phyloP scores from a whole-genome alignment of 2,329 filamentous ascomycete genomes.

The Rutstroemia sp. region DNA sequence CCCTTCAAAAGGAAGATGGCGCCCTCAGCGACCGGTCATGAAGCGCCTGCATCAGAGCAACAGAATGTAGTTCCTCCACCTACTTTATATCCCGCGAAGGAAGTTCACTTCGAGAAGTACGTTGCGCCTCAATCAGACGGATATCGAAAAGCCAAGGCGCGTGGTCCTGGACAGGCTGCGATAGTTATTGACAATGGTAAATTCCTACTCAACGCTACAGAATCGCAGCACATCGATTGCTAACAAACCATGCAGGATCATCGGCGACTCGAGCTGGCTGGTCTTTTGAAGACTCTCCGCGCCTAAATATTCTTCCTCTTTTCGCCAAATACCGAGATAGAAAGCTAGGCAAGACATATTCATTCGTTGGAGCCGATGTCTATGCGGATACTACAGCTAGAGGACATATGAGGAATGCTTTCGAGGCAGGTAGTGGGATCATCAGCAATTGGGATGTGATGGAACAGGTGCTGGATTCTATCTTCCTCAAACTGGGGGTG shows the following conservation, averaged over 20 bases:
- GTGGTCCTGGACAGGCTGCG: conserved; percentile 52
- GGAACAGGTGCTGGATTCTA: conserved; percentile 89
- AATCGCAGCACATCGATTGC: conserved; percentile 8
- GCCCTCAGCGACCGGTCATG: conserved; percentile 25
- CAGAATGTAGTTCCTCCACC: conserved; percentile 43
- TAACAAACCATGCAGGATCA: conserved; percentile 53
- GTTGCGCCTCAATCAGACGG: conserved; percentile 54
- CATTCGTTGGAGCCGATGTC: conserved; percentile 86
- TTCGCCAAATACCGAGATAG: conserved; percentile 94
- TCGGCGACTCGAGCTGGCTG: conserved; percentile 87
- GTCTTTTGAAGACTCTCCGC: conserved; percentile 83
- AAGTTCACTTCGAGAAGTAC: conserved; percentile 52
- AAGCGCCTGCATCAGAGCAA: conserved; percentile 33
- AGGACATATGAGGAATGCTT: conserved; percentile 83
- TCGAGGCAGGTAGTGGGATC: conserved; percentile 83
- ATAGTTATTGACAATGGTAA: conserved; percentile 98
- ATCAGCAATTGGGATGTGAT: conserved; percentile 97
- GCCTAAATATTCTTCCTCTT: conserved; percentile 75
- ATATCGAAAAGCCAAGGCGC: conserved; percentile 51
- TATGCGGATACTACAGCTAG: conserved; percentile 90
- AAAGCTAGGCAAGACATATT: conserved; percentile 85
- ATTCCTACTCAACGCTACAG: background rate
- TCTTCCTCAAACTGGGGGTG: conserved; percentile 88
- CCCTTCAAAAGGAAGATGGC: conserved; percentile 23
- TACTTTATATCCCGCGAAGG: conserved; percentile 53